A percentile compares a stretch with the other conserved stretches of the same genome.
These are phyloP conservation scores for Pythium rishiriense DNA, from an alignment of 352 stramenopile species.

Conservation along the genomic window DNA sequence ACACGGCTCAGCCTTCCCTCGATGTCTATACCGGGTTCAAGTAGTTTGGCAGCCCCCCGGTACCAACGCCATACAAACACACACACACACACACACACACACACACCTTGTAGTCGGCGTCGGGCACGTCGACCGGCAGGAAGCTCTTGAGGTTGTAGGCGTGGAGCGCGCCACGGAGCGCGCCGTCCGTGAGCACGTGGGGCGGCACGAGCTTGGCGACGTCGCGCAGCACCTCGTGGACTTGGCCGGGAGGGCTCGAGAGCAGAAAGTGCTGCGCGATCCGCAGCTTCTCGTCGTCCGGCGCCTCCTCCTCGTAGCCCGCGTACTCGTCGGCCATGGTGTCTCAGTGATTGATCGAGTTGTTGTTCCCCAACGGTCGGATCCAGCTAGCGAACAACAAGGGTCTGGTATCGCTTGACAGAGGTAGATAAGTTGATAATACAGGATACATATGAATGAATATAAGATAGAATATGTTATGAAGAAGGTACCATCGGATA, in stretches of 20 bases:
- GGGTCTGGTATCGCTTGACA: background rate
- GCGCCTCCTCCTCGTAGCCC: constrained; percentile 68
- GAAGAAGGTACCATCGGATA: background rate
- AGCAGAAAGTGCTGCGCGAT: constrained; percentile 90
- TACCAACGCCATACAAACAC: no score
- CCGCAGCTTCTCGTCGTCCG: constrained; percentile 88
- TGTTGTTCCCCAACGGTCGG: constrained; percentile 6
- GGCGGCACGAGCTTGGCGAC: constrained; percentile 80
- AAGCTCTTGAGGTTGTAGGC: constrained; percentile 78
- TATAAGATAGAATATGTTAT: background rate
- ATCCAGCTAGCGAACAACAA: constrained; percentile 5
- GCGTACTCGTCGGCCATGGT: constrained; percentile 64
- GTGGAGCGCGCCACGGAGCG: constrained; percentile 69
- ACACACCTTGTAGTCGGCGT: constrained; percentile 74
- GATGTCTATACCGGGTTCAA: no score
- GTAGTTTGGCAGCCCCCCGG: no score
- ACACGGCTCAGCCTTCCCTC: no score
- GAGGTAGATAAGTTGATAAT: background rate
- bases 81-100: background rate
- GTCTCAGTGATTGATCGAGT: background rate
- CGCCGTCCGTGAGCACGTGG: constrained; percentile 66
- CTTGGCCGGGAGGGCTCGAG: constrained; percentile 87
- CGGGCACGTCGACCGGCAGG: constrained; percentile 65
- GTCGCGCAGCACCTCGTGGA: constrained; percentile 86
- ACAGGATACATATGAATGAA: no score